phyloP scores from a whole-genome alignment of 139 green algal genomes.

The Deuterostichococcus epilithicus region DNA sequence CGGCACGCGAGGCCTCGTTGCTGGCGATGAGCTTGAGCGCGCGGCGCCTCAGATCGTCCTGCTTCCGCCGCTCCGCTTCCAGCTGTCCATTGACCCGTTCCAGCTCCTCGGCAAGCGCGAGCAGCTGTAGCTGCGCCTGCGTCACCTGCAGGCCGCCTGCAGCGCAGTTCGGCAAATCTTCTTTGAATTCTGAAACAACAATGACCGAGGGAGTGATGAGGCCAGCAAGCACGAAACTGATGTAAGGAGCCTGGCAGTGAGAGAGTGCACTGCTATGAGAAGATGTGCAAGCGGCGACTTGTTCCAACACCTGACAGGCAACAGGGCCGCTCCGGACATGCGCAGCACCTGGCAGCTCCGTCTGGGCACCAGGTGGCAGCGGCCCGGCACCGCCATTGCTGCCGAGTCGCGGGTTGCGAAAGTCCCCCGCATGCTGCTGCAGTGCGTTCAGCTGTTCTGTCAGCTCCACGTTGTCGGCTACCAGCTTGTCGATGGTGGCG shows the following conservation, averaged over 20 bases:
- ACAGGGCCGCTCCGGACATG: too few species aligned
- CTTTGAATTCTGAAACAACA: too few species aligned
- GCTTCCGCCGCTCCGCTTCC: neutral
- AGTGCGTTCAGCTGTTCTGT: slow-evolving; percentile 29
- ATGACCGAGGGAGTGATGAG: too few species aligned
- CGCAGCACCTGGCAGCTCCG: slow-evolving; percentile 5
- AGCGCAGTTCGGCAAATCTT: slow-evolving; percentile 2
- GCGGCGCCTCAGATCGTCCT: neutral
- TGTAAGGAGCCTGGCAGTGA: too few species aligned
- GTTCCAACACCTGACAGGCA: too few species aligned
- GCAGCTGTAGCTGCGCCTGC: slow-evolving; percentile 20
- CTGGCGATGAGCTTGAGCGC: neutral
- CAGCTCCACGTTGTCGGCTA: slow-evolving; percentile 27
- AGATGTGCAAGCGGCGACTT: too few species aligned
- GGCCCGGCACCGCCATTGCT: neutral
- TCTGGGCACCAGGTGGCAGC: neutral
- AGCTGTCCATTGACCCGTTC: neutral
- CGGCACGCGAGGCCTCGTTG: too few species aligned
- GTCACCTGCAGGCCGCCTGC: slow-evolving; percentile 17
- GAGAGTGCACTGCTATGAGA: too few species aligned
- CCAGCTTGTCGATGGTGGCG: slow-evolving; percentile 25
- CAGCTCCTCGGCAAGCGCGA: slow-evolving; percentile 28
- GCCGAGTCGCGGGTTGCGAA: neutral
- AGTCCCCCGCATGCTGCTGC: neutral
- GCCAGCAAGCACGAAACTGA: too few species aligned